A percentile compares a stretch with the other conserved stretches of the same genome.
Conservation (phyloP, 2,329 filamentous ascomycete genomes). For the Lasiodiplodia sp. region DNA sequence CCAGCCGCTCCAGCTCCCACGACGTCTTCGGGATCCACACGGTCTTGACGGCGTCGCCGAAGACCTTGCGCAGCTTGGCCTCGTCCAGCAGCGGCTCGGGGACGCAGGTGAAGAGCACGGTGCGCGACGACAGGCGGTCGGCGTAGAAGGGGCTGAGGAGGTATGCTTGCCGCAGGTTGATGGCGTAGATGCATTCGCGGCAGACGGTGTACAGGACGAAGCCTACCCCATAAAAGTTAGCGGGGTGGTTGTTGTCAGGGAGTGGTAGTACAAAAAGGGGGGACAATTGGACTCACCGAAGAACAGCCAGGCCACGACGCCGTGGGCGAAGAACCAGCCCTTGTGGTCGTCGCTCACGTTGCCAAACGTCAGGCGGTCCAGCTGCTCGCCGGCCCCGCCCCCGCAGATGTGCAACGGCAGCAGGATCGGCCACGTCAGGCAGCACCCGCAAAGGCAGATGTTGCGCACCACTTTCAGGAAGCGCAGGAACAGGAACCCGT, state of each 20-base stretch:
- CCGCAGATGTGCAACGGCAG: conserved; percentile 91
- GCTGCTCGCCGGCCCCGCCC: conserved; percentile 66
- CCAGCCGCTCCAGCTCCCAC: conserved; percentile 20
- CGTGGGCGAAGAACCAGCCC: conserved; percentile 78
- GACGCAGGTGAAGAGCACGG: conserved; percentile 72
- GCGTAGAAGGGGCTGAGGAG: conserved; percentile 84
- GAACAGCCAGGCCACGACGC: conserved; percentile 81
- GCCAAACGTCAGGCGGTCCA: conserved; percentile 80
- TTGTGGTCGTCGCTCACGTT: conserved; percentile 72
- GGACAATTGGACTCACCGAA: conserved; percentile 59
- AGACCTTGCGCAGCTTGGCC: conserved; percentile 25
- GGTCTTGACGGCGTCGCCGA: conserved; percentile 14
- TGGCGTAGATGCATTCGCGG: conserved; percentile 87
- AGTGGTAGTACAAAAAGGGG: too few relatives aligned
- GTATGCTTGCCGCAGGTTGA: conserved; percentile 92
- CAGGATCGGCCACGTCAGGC: conserved; percentile 86
- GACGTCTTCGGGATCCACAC: conserved; percentile 23
- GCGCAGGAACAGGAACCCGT: conserved; percentile 89
- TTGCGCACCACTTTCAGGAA: conserved; percentile 81
- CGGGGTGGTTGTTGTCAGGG: too few relatives aligned
- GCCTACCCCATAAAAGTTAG: conserved; percentile 41
- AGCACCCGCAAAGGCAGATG: conserved; percentile 82
- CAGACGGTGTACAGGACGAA: conserved; percentile 91
- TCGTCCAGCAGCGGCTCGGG: conserved; percentile 19
- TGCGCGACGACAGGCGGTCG: conserved; percentile 85